Percentiles rank a stretch among this genome's conserved stretches.
Conservation (phyloP, 2,329 filamentous ascomycete species). For the Taxawa tesnikishii region DNA sequence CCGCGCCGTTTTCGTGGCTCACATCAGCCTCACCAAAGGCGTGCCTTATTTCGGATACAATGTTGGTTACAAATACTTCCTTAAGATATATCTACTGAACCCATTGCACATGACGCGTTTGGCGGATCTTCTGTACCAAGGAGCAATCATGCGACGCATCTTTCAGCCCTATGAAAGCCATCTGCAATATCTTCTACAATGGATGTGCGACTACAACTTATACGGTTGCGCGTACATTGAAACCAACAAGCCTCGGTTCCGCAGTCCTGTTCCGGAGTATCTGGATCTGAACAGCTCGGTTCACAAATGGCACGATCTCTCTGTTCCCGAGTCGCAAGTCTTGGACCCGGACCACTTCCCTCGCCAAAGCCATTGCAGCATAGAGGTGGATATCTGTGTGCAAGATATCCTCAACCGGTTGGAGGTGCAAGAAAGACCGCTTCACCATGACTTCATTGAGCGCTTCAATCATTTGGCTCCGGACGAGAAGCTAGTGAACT, state of each 20-base stretch:
- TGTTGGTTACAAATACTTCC: conserved; percentile 79
- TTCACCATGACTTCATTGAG: conserved; percentile 85
- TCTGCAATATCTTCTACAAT: conserved; percentile 82
- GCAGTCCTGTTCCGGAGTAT: conserved; percentile 60
- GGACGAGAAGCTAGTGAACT: conserved; percentile 76
- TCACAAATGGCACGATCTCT: conserved; percentile 71
- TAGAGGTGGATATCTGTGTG: conserved; percentile 83
- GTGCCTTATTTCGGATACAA: conserved; percentile 93
- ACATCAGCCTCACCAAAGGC: conserved; percentile 85
- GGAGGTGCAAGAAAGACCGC: conserved; percentile 58
- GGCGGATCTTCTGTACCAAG: conserved; percentile 76
- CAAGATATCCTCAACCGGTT: conserved; percentile 77
- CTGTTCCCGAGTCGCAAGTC: conserved; percentile 48
- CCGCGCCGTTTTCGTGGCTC: conserved; percentile 66
- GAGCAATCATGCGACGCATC: conserved; percentile 67
- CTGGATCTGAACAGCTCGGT: conserved; percentile 47
- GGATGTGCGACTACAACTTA: conserved; percentile 97
- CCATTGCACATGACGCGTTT: conserved; percentile 77
- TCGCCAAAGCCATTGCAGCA: conserved; percentile 71
- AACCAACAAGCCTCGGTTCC: conserved; percentile 57
- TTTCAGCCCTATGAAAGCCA: conserved; percentile 94
- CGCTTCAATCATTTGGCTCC: conserved; percentile 47
- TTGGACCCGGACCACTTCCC: conserved; percentile 54
- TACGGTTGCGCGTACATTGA: conserved; percentile 88
- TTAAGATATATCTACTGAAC: conserved; percentile 92